Conservation (phyloP, 2,329 filamentous ascomycete genomes). For the Pseudogymnoascus sp. region DNA sequence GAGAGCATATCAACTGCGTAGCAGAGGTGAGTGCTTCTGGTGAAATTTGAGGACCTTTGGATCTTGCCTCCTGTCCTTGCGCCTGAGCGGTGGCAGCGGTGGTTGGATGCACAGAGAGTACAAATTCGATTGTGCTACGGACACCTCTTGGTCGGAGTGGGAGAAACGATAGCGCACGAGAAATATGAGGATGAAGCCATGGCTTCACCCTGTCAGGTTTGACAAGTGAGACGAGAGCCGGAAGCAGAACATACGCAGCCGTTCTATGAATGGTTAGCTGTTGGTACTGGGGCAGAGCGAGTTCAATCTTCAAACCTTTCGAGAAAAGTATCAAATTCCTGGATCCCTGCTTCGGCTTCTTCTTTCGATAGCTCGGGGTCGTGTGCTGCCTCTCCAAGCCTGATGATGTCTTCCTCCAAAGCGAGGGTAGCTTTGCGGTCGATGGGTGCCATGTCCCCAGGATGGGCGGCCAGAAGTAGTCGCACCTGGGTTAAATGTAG, state of each 20-base stretch:
- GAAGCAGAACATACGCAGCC: constrained; percentile 51
- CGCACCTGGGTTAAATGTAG: background rate
- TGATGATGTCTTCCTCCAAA: constrained; percentile 11
- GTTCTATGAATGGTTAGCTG: constrained; percentile 25
- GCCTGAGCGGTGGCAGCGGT: constrained; percentile 15
- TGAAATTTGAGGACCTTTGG: constrained; percentile 56
- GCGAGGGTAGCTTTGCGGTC: constrained; percentile 1
- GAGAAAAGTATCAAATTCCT: background rate
- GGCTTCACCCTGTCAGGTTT: constrained; percentile 52
- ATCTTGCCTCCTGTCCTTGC: constrained; percentile 23
- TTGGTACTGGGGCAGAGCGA: background rate
- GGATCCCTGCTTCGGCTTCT: background rate
- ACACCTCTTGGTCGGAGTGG: constrained; percentile 60
- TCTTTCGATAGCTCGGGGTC: background rate
- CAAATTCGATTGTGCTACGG: constrained; percentile 62
- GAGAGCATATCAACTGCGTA: constrained; percentile 53
- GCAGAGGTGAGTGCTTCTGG: constrained; percentile 62
- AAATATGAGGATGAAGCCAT: constrained; percentile 54
- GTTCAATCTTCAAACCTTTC: background rate
- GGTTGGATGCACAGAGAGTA: constrained; percentile 60
- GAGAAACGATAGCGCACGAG: constrained; percentile 52
- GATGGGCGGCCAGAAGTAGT: background rate
- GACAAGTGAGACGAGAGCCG: constrained; percentile 56
- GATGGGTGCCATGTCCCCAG: constrained; percentile 5
- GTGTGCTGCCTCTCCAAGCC: constrained; percentile 4